Conservation (phyloP, 2,329 filamentous ascomycete genomes). For the Mollisiaceae sp. region DNA sequence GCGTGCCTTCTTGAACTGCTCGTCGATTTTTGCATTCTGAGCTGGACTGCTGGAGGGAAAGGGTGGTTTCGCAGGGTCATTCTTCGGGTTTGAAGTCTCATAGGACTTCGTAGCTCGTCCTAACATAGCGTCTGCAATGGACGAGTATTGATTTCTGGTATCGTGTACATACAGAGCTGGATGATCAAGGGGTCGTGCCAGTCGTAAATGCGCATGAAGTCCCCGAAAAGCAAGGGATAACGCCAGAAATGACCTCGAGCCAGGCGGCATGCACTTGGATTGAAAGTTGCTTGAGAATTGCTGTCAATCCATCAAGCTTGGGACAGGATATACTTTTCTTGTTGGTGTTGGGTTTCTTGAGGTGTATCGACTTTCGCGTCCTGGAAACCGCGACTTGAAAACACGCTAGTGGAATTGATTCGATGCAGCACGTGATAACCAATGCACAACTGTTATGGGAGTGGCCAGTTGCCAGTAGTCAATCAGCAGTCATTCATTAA, state of each 20-base stretch:
- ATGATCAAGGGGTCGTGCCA: conserved; percentile 28
- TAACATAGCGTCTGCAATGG: conserved; percentile 45
- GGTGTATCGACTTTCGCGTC: conserved; percentile 14
- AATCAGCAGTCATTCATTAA: no score
- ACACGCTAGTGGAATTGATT: conserved; percentile 14
- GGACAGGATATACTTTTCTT: conserved; percentile 5
- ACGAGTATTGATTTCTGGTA: conserved; percentile 33
- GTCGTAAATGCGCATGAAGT: conserved; percentile 39
- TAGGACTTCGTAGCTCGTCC: conserved; percentile 35
- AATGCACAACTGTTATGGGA: background rate
- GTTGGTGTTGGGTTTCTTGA: conserved; percentile 12
- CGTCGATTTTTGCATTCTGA: conserved; percentile 53
- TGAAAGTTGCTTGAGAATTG: conserved; percentile 23
- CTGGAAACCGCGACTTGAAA: conserved; percentile 12
- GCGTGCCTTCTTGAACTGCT: conserved; percentile 54
- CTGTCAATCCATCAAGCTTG: conserved; percentile 25
- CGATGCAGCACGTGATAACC: background rate
- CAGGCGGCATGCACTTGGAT: conserved; percentile 42
- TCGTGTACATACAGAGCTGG: conserved; percentile 32
- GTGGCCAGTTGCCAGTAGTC: no score
- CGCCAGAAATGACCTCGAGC: conserved; percentile 34
- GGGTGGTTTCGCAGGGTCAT: conserved; percentile 51
- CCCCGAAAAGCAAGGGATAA: conserved; percentile 35
- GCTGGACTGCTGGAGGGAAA: conserved; percentile 63
- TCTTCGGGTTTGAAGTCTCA: conserved; percentile 33